Percentiles rank a stretch among this genome's conserved stretches.
Evolutionary conservation across 129 eudicot genomes (phyloP).

Genomic region (Pulicaria dysenterica): DNA sequence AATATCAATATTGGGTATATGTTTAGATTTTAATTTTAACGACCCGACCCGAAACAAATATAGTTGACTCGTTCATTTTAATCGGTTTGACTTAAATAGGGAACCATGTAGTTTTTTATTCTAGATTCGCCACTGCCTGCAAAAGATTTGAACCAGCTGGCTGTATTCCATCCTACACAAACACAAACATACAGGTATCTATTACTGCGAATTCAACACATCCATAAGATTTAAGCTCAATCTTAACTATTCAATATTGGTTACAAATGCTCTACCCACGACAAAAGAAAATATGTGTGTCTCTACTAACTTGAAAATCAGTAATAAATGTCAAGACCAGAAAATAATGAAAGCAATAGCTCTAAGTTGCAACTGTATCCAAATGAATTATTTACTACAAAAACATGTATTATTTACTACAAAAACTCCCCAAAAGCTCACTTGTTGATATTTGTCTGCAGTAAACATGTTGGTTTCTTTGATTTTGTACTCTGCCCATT

Average conservation of each 20-base stretch:
- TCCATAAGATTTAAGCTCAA: slow-evolving; percentile 59
- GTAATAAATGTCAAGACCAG: not conserved
- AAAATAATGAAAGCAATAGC: slow-evolving; percentile 17
- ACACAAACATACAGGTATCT: slow-evolving; percentile 1
- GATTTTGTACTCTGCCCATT: slow-evolving; percentile 98
- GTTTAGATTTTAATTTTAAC: too few species aligned
- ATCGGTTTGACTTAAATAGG: too few species aligned
- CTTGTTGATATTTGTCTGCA: slow-evolving; percentile 97
- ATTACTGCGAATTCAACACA: slow-evolving; percentile 15
- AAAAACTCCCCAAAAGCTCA: slow-evolving; percentile 34
- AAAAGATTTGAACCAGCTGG: slow-evolving; percentile 92
- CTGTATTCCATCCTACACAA: slow-evolving; percentile 77
- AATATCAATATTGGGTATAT: too few species aligned
- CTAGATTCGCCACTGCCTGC: slow-evolving; percentile 88
- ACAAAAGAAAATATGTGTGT: slow-evolving; percentile 98
- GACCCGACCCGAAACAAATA: too few species aligned
- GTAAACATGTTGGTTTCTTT: slow-evolving; percentile 97
- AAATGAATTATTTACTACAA: too few species aligned
- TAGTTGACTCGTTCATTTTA: too few species aligned
- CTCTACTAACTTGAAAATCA: slow-evolving; percentile 89
- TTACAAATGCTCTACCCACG: slow-evolving; percentile 98
- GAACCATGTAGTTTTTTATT: too few species aligned
- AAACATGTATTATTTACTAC: not conserved
- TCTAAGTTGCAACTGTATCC: not conserved
- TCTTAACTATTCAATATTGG: slow-evolving; percentile 88